Percentiles rank a stretch among this genome's conserved stretches.
Conservation (phyloP, 2,329 filamentous ascomycete genomes). For the Colletotrichum lupini region DNA sequence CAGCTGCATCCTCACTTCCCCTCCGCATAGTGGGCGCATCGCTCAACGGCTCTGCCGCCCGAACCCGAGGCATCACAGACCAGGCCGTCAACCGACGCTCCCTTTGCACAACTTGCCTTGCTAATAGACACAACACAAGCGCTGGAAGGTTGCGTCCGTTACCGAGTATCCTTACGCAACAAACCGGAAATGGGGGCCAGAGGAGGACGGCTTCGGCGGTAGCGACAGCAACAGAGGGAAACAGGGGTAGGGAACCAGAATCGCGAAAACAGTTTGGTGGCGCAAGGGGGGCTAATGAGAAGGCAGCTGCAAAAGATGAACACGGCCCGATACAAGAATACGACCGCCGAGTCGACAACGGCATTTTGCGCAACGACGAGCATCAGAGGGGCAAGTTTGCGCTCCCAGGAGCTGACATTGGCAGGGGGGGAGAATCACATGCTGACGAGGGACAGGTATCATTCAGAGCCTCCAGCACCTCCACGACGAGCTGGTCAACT, state of each 20-base stretch:
- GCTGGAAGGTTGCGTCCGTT: neutral
- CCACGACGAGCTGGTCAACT: constrained; percentile 82
- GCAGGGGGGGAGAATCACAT: neutral
- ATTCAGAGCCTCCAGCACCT: constrained; percentile 91
- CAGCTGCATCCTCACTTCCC: constrained; percentile 14
- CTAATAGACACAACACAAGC: neutral
- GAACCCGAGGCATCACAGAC: constrained; percentile 12
- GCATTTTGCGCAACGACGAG: constrained; percentile 84
- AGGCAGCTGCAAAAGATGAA: constrained; percentile 41
- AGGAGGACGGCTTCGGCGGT: constrained; percentile 31
- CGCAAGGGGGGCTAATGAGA: constrained; percentile 14
- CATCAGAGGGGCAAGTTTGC: constrained; percentile 80
- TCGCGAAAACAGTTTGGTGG: neutral
- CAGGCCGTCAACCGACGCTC: constrained; percentile 5
- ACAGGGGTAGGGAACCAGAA: constrained; percentile 3
- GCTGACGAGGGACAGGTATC: constrained; percentile 68
- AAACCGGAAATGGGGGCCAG: constrained; percentile 1
- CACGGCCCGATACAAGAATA: constrained; percentile 89
- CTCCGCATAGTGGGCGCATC: constrained; percentile 18
- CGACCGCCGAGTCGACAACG: constrained; percentile 79
- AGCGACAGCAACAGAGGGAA: constrained; percentile 25
- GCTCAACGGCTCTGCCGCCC: neutral
- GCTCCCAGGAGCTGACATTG: neutral
- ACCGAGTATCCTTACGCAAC: neutral
- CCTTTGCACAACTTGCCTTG: constrained; percentile 14